Base-by-base conservation (phyloP, 2,329 filamentous ascomycete species). In the Capronia epimyces region DNA sequence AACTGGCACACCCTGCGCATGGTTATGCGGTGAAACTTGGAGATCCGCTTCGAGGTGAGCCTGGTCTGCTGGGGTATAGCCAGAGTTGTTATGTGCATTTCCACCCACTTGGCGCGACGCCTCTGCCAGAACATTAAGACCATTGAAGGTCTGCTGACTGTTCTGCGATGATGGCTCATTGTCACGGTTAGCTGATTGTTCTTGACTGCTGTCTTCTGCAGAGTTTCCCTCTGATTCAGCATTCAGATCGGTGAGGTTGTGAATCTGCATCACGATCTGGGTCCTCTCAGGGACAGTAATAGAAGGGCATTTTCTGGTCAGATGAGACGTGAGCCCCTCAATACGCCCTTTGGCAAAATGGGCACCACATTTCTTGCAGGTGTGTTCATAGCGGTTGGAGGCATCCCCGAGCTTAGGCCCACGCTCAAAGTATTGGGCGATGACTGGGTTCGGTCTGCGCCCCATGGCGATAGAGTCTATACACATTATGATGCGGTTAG, bases 351-450 rank as follows among this genome's bases (percentile, higher is more conserved):
- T 95, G 57, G 88, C 86, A 57, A 95, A 95, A 68, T 86, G 85
- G 69, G 93, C 86, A 60, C 88, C 88, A 67, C 89, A 95, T 59
- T 83, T 78, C 68, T 87, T 91, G 79, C 89, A 95, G 10, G 87
- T 93, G 66, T 95, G 88, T 62, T 88, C 84, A 66, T 96, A 96
- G 52, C 90, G 82, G 68, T 95, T 95, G 73, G 87, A 93, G 58
- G 87, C 85, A 71, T 95, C 89, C 65, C 85, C 82, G 63, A 95
- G 79, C 71, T 95, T 95, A 32, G 82, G 80, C 8, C 90, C 90
- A 61, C 89, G 82, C 67, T 87, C 82, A 69, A 95, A 96, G 75
- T 89, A 93, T 70, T 91, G 83, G 68, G 87, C 78, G 67, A 95
- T 90, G 61, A 95, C 76, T 62, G 83, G 82, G 69, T 93, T 91